Evolutionary conservation across 768 basidiomycete species (phyloP).

Genomic region (Royoungia palumana): DNA sequence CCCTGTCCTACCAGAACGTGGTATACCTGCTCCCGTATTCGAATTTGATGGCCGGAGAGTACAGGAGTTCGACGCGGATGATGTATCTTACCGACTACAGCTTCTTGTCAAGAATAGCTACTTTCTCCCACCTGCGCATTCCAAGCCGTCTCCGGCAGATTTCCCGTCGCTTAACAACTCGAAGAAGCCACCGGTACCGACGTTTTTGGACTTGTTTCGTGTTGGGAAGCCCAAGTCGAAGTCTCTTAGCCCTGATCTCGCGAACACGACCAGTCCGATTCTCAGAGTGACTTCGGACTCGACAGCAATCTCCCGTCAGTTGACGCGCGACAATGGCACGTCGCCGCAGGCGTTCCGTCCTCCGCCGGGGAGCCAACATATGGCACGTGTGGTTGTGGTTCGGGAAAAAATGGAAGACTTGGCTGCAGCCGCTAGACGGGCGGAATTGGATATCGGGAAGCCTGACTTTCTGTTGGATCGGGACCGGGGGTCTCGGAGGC

Average conservation of each 20-base stretch:
- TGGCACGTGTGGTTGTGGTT: constrained; percentile 74
- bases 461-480: constrained; percentile 49
- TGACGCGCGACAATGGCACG: constrained; percentile 36
- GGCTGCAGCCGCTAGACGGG: constrained; percentile 66
- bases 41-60: constrained; percentile 48
- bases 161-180: constrained; percentile 40
- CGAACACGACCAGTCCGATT: constrained; percentile 42
- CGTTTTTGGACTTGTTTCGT: constrained; percentile 70
- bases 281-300: constrained; percentile 67
- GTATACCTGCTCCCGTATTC: constrained; percentile 45
- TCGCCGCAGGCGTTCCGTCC: constrained; percentile 35
- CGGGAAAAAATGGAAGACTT: constrained; percentile 78
- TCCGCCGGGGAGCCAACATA: constrained; percentile 35
- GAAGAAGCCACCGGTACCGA: constrained; percentile 46
- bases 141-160: constrained; percentile 71
- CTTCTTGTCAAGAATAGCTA: constrained; percentile 86
- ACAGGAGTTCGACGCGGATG: constrained; percentile 62
- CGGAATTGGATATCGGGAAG: constrained; percentile 66
- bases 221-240: constrained; percentile 66
- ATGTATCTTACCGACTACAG: constrained; percentile 80
- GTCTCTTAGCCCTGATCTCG: constrained; percentile 45
- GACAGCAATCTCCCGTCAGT: constrained; percentile 45
- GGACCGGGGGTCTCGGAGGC: constrained; percentile 38
- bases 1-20: constrained; percentile 39
- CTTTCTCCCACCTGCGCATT: constrained; percentile 84